Percentiles rank a stretch among this genome's conserved stretches.
Conservation (phyloP, 306 rosid species). For the Rosa multiflora region DNA sequence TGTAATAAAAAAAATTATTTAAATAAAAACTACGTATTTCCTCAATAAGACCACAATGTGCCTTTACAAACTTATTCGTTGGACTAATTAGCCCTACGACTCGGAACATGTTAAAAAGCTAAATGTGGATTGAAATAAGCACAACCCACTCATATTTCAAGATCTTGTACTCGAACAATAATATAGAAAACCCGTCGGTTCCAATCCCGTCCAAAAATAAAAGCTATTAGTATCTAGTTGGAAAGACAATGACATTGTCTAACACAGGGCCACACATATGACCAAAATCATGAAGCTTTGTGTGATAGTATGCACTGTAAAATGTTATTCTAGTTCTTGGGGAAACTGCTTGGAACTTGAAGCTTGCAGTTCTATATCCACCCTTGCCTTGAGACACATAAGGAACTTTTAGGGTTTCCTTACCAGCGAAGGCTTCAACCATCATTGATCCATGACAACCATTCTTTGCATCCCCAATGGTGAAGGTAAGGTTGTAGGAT, state of each 20-base stretch:
- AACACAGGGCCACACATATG: constrained; percentile 57
- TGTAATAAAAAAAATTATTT: too few relatives aligned
- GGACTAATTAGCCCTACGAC: too few relatives aligned
- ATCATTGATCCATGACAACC: constrained; percentile 51
- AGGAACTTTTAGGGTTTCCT: constrained; percentile 38
- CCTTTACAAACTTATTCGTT: too few relatives aligned
- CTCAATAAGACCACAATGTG: too few relatives aligned
- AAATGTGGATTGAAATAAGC: too few relatives aligned
- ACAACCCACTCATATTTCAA: too few relatives aligned
- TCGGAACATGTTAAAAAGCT: too few relatives aligned
- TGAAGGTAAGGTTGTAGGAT: constrained; percentile 44
- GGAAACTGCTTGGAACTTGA: constrained; percentile 43
- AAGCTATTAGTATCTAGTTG: background rate
- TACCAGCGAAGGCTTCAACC: constrained; percentile 51
- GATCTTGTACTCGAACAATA: background rate
- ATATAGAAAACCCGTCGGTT: background rate
- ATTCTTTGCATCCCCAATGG: constrained; percentile 56
- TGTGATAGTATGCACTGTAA: constrained; percentile 48
- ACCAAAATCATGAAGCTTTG: constrained; percentile 38
- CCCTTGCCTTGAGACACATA: constrained; percentile 44
- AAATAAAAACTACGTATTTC: too few relatives aligned
- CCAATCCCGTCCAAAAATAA: background rate
- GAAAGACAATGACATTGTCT: constrained; percentile 44
- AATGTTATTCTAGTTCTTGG: constrained; percentile 40
- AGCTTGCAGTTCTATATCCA: constrained; percentile 35